Base-by-base conservation (phyloP, 2,329 filamentous ascomycete genomes). In the Allantophomopsis lycopodina region DNA sequence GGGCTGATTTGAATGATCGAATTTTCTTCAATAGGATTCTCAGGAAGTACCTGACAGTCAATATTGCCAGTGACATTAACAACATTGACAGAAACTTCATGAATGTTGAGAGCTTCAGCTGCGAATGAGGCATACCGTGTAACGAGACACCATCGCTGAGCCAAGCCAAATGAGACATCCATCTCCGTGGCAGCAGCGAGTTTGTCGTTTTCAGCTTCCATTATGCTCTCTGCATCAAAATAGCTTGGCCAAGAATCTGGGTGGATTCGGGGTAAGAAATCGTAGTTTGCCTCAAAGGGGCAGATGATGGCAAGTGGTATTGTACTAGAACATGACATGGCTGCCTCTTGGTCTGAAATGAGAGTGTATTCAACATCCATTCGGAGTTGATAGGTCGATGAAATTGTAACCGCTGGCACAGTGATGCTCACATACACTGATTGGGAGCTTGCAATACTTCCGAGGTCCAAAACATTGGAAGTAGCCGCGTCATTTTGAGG, bases 251-350 rank as follows among this genome's bases (percentile, higher is more conserved):
- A 98, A 2, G 76, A 68, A 37, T 82, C 79, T 0, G 71, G 59
- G 56, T 95, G 82, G 3, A 94, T 66, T 8, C 82, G 73, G 10
- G 91, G 87, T 11, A 79, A 69, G 45, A 96, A 76, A 45, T 93
- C 85, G 57, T 94, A 95, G 52, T 83, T 91, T 13, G 87, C 84
- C 60, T 94, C 87, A 50, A 98, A 96, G 0, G 89, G 86, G 37
- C 77, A 79, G 40, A 85, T 76, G 40, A 95, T 71, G 31, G 76
- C 72, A 5, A 96, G 58, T 39, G 80, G 77, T 32, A 83, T 69
- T 1, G 75, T 68, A 16, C 81, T 62, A 2, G 71, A 74, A 57
- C 93, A 89, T 31, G 79, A 76, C 32, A 96, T 81, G 1, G 81
- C 79, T 1, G 87, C 94, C 38, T 83, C 80, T 1, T 77, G 65